A percentile compares a stretch with the other conserved stretches of the same genome.
Conservation (phyloP, 805 yeast species). For the Candida argentea region DNA sequence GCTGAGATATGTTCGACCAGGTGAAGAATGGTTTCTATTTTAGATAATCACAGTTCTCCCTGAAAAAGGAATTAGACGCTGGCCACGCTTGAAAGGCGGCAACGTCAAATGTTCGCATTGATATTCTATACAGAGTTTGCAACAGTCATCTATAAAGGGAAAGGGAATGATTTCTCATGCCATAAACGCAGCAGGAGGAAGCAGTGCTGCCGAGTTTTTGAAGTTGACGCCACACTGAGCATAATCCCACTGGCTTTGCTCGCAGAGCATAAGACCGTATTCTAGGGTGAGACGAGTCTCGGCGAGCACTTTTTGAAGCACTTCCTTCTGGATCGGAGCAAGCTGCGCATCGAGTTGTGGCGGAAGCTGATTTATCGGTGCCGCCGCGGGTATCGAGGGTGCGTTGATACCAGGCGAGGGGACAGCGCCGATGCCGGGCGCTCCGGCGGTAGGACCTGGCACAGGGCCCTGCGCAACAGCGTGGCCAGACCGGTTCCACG, state of each 20-base stretch:
- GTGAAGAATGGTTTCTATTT: too few relatives aligned
- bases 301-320: slow-evolving; percentile 52
- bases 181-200: slow-evolving; percentile 32
- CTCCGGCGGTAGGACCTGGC: slow-evolving; percentile 4
- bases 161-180: too few relatives aligned
- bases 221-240: slow-evolving; percentile 62
- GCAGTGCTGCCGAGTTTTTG: slow-evolving; percentile 48
- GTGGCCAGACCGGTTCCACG: slow-evolving; percentile 38
- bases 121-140: too few relatives aligned
- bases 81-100: too few relatives aligned
- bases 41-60: too few relatives aligned
- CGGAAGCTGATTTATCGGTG: slow-evolving; percentile 37
- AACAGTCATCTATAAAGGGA: too few relatives aligned
- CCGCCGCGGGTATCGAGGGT: slow-evolving; percentile 8
- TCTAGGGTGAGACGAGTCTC: slow-evolving; percentile 74
- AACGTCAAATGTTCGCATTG: too few relatives aligned
- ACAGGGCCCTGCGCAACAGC: slow-evolving; percentile 8
- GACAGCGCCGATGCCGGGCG: slow-evolving; percentile 3
- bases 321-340: slow-evolving; percentile 47
- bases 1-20: too few relatives aligned
- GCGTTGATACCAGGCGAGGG: neutral
- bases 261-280: slow-evolving; percentile 72
- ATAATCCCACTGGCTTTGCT: slow-evolving; percentile 81
- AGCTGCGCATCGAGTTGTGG: slow-evolving; percentile 44
- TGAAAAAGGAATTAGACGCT: too few relatives aligned